Base-by-base conservation (phyloP, 352 stramenopile genomes). In the Phytopythium cucurbitacearum region DNA sequence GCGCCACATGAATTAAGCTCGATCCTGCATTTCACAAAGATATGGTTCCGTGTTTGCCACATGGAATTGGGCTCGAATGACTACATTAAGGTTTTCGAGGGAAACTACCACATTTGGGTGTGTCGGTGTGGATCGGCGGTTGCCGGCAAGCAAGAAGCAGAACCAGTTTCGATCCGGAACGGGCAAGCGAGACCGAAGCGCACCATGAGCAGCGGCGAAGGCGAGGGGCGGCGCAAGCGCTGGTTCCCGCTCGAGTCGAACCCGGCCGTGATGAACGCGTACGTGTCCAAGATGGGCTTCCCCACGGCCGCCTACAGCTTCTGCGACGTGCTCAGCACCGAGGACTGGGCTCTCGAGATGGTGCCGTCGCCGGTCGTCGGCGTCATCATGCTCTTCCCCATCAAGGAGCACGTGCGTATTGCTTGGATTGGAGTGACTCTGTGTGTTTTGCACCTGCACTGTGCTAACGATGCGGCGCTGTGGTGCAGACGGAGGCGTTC, bases 311-410 rank as follows among this genome's bases (percentile, higher is more conserved):
- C 59, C 2, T 97, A 89, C 66, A 85, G 81, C 62, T 98, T 98
- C 60, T 87, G 79, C 42, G 96, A 99, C 74, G 90, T 99, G 38
- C 89, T 98, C 49, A 97, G 84, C 64, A 98, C 90, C 3, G 96
- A 99, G 63, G 90, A 98, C 46, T 98, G 95, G 96, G 96, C 95
- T 13, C 69, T 98, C 40, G 92, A 91, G 13, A 98, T 99, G 95
- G 94, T 99, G 50, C 87, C 94, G 15, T 73, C 80, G 52, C 95
- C 95, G 5, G 94, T 98, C 1, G 70, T 89, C 28, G 96, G 76
- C 33, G 91, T 99, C 44, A 65, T 98, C 51, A 95, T 98, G 76
- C 82, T 98, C 21, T 98, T 98, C 71, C 96, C 96, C 6, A 94
- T 98, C 62, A 98, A 96, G 60, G 62, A 81, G 3, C 81, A 85